Evolutionary conservation across 2,329 filamentous ascomycete species (phyloP), one percentile per base, ranked within the genome.

Genomic region (Fusarium sp.): DNA sequence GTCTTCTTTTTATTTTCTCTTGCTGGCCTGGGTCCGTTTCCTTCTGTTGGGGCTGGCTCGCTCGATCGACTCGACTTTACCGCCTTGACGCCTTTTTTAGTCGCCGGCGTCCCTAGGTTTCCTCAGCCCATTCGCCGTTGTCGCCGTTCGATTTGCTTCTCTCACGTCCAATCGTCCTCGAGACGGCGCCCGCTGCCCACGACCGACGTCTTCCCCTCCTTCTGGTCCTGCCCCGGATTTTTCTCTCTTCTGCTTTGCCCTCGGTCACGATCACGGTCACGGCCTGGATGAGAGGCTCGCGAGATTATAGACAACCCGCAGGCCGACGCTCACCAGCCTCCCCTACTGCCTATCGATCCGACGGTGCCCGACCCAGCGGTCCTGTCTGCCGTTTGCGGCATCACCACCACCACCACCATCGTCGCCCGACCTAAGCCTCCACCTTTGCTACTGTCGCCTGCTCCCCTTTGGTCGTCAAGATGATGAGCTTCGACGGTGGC

Each of bases 401-500:
- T 69, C 69, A 64, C 40, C 66, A 59, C 53, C 64, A 59, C 53
- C 64, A 66, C 53, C 65, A 66, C 56, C 40, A 61, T 29, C 56
- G 51, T 67, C 56, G 67, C 64, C 67, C 57, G 62, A 60, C 59
- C 35, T 64, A 72, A 44, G 16, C 46, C 36, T 66, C 42, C 29
- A 57, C 44, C 58, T 40, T 44, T 38, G 35, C 56, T 67, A 33
- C 53, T 72, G 71, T 69, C 64, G 74, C 64, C 51, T 67, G 12
- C 62, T 71, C 65, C 64, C 61, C 56, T 63, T 64, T 51, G 67
- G 65, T 57, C 69, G 65, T 69, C 72, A 78, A 71, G 66, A 82
- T 81, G 79, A 90, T 90, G 89, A 89, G 87, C 81, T 91, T 91
- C 84, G 89, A 90, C 78, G 87, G 87, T 72, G 90, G 90, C 79